Percentiles rank a stretch among this genome's conserved stretches.
These are phyloP conservation scores for Isochrysis galbana DNA, from an alignment of 78 protist genomes.

Conservation along the genomic window DNA sequence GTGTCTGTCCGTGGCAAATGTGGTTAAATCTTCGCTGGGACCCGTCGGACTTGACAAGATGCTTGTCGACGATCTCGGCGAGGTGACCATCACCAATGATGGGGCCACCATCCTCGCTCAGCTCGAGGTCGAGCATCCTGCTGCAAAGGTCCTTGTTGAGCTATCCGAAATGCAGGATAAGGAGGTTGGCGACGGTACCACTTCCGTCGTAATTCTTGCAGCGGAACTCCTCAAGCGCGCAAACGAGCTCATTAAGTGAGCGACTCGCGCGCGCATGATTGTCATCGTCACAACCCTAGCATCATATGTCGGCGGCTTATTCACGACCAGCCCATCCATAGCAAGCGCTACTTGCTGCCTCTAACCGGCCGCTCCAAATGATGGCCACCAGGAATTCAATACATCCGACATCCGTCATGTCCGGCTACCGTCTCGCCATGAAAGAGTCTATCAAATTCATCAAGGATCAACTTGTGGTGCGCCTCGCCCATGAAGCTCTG, in stretches of 20 bases:
- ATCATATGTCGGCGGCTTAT: no score
- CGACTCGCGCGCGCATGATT: no score
- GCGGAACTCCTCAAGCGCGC: constrained; percentile 95
- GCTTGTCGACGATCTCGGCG: constrained; percentile 95
- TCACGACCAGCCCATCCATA: no score
- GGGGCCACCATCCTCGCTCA: constrained; percentile 94
- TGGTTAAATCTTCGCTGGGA: constrained; percentile 96
- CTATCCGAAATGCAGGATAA: constrained; percentile 87
- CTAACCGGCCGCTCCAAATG: no score
- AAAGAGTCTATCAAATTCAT: constrained; percentile 89
- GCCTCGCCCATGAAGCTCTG: no score
- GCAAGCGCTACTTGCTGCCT: no score
- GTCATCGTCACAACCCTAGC: no score
- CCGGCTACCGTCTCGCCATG: constrained; percentile 93
- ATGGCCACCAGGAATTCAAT: no score
- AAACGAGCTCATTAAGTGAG: constrained; percentile 88
- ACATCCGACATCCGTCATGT: constrained; percentile 98
- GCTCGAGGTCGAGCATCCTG: constrained; percentile 97
- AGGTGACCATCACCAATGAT: constrained; percentile 75
- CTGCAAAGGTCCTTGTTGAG: constrained; percentile 83
- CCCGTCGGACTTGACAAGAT: constrained; percentile 99
- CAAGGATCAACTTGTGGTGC: constrained; percentile 62
- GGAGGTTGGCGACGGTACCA: constrained; percentile 98
- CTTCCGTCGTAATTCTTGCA: constrained; percentile 97
- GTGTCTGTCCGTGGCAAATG: constrained; percentile 90